These are phyloP conservation scores for Pseudonectria buxi DNA, from an alignment of 2,329 filamentous ascomycete genomes.

Conservation along the genomic window DNA sequence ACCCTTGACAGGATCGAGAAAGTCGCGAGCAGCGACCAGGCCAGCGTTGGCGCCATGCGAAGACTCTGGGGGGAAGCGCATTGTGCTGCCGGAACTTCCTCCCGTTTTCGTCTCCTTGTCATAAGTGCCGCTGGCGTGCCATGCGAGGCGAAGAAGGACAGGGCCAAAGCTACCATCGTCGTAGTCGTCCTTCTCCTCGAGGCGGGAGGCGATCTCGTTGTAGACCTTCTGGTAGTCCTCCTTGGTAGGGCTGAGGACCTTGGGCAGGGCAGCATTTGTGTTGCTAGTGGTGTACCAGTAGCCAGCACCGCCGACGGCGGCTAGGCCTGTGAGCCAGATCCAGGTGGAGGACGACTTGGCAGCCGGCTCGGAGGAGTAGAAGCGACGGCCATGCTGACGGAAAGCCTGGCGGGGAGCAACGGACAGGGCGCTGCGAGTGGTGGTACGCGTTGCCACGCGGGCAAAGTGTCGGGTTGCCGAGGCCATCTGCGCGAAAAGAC, in stretches of 20 bases:
- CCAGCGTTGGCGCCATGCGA: constrained; percentile 93
- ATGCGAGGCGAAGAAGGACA: constrained; percentile 82
- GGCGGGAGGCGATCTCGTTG: constrained; percentile 68
- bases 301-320: constrained; percentile 54
- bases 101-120: constrained; percentile 84
- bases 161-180: constrained; percentile 96
- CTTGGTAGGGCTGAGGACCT: constrained; percentile 65
- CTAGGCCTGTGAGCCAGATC: constrained; percentile 53
- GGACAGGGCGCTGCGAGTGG: constrained; percentile 50
- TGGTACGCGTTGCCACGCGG: constrained; percentile 53
- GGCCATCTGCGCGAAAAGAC: constrained; percentile 23
- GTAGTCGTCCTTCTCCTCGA: constrained; percentile 90
- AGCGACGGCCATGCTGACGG: constrained; percentile 67
- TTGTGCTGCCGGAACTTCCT: constrained; percentile 92
- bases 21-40: constrained; percentile 77
- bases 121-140: constrained; percentile 91
- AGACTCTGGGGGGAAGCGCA: constrained; percentile 86
- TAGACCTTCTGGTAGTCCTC: constrained; percentile 96
- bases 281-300: constrained; percentile 60
- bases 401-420: constrained; percentile 59
- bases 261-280: constrained; percentile 40
- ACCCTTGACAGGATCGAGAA: constrained; percentile 88
- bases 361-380: constrained; percentile 67
- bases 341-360: constrained; percentile 43
- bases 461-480: constrained; percentile 47